A percentile compares a stretch with the other conserved stretches of the same genome.
Evolutionary conservation across 2,329 filamentous ascomycete genomes (phyloP).

Genomic region (Stachybotrys elegans): DNA sequence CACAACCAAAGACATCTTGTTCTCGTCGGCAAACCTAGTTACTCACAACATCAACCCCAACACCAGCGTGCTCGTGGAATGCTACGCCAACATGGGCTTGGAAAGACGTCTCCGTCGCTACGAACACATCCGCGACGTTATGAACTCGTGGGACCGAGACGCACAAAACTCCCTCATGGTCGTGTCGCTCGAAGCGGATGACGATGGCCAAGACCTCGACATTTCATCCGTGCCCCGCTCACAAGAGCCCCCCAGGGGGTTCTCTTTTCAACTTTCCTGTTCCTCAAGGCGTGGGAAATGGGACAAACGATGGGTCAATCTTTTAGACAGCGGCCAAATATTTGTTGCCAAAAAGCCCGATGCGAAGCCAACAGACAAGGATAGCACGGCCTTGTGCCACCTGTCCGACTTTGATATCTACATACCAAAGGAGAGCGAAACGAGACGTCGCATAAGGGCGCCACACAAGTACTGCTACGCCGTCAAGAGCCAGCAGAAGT

Average conservation of each 20-base stretch:
- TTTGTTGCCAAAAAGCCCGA: constrained; percentile 64
- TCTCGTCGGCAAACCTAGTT: constrained; percentile 58
- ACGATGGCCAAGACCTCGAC: constrained; percentile 59
- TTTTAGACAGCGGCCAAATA: constrained; percentile 70
- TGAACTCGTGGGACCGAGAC: constrained; percentile 91
- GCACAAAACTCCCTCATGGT: constrained; percentile 70
- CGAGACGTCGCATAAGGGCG: constrained; percentile 67
- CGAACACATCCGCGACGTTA: constrained; percentile 77
- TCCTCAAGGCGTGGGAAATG: constrained; percentile 80
- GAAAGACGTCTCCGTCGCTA: constrained; percentile 81
- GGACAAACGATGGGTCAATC: constrained; percentile 76
- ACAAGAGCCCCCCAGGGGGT: constrained; percentile 57
- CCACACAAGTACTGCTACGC: constrained; percentile 84
- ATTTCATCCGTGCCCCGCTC: constrained; percentile 55
- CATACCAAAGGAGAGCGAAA: constrained; percentile 62
- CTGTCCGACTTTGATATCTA: constrained; percentile 93
- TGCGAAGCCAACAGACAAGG: constrained; percentile 58
- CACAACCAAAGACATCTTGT: constrained; percentile 67
- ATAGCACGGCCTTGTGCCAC: constrained; percentile 69
- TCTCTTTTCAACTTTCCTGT: constrained; percentile 70
- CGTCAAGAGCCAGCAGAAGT: constrained; percentile 88
- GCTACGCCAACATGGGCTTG: constrained; percentile 68
- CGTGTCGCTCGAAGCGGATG: constrained; percentile 49
- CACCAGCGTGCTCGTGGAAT: constrained; percentile 70
- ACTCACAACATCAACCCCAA: constrained; percentile 58